Base-by-base conservation (phyloP, 208 protist genomes). In the Crithidia thermophila region DNA sequence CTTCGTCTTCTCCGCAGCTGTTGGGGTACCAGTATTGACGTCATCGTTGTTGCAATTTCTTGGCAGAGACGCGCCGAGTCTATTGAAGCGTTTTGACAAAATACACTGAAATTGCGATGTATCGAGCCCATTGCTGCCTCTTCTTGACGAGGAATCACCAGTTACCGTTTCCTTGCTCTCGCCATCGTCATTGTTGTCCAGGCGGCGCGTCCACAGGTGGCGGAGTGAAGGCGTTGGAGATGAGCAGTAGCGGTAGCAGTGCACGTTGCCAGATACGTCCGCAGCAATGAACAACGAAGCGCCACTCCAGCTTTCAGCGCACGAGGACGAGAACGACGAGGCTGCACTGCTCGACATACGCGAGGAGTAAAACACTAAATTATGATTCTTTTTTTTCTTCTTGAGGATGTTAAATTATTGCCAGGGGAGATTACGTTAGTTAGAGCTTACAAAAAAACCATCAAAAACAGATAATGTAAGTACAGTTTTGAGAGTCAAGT, bases 41-140 rank as follows among this genome's bases (percentile, higher is more conserved):
- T n/a, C 39, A 16, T 16, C 39, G 39, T 43, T 43, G 10, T 43
- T 43, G n/a, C n/a, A n/a, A n/a, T n/a, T n/a, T n/a, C n/a, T n/a
- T n/a, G n/a, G n/a, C n/a, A n/a, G n/a, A n/a, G n/a, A n/a, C n/a
- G n/a, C n/a, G n/a, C n/a, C n/a, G n/a, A n/a, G n/a, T n/a, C n/a
- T n/a, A 31, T 28, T 58, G 30, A 75, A 37, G 0, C 37, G 61
- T 28, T 63, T 62, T 23, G 69, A 75, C n/a, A 75, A 4, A 3
- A 40, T 40, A 40, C 69, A 75, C 11, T 57, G 46, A 39, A 75
- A 75, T 18, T 60, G 30, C 2, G 28, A 34, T 13, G 27, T 39
- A 25, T 51, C 57, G 5, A 28, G 4, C n/a, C 14, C 51, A 1
- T 57, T 28, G 11, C 27, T 37, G 7, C 21, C 4, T 50, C 7